phyloP scores from a whole-genome alignment of 2,329 filamentous ascomycete species.

The Aureobasidium lini region DNA sequence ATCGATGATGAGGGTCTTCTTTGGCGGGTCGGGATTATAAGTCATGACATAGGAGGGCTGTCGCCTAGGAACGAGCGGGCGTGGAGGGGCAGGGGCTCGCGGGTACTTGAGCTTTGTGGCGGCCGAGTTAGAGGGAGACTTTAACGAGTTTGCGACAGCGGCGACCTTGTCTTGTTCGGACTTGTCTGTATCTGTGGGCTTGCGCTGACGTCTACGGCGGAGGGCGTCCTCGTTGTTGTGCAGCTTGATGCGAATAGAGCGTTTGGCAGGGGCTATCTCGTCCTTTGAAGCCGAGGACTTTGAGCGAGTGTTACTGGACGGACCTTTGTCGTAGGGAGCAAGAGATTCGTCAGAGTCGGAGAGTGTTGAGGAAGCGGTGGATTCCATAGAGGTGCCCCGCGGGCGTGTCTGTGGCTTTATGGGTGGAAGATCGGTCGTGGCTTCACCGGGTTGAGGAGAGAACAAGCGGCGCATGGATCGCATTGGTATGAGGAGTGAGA shows the following conservation, averaged over 20 bases:
- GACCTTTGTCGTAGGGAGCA: conserved; percentile 32
- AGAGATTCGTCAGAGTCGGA: conserved; percentile 52
- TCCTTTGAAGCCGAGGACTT: conserved; percentile 42
- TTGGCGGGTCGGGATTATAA: conserved; percentile 50
- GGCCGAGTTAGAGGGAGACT: conserved; percentile 83
- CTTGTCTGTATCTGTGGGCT: conserved; percentile 18
- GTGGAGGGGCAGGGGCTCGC: conserved; percentile 77
- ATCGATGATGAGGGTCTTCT: conserved; percentile 92
- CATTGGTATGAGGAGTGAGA: conserved; percentile 69
- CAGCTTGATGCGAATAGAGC: conserved; percentile 86
- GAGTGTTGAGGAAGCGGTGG: conserved; percentile 55
- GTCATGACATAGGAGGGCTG: conserved; percentile 78
- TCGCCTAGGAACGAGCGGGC: conserved; percentile 79
- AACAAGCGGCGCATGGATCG: conserved; percentile 35
- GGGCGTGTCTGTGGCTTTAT: conserved; percentile 20
- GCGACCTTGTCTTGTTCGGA: conserved; percentile 31
- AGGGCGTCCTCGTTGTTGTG: conserved; percentile 66
- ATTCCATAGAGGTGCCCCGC: conserved; percentile 34
- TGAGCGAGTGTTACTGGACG: conserved; percentile 53
- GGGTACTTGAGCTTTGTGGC: conserved; percentile 69
- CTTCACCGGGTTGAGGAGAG: background rate
- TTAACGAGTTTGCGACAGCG: conserved; percentile 64
- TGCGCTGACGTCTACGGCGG: conserved; percentile 17
- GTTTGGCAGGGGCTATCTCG: conserved; percentile 59
- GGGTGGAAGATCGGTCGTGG: background rate